Evolutionary conservation across 441 rosid genomes (phyloP), one percentile per base, ranked within the genome.

Genomic region (Arabidopsis lyrata): DNA sequence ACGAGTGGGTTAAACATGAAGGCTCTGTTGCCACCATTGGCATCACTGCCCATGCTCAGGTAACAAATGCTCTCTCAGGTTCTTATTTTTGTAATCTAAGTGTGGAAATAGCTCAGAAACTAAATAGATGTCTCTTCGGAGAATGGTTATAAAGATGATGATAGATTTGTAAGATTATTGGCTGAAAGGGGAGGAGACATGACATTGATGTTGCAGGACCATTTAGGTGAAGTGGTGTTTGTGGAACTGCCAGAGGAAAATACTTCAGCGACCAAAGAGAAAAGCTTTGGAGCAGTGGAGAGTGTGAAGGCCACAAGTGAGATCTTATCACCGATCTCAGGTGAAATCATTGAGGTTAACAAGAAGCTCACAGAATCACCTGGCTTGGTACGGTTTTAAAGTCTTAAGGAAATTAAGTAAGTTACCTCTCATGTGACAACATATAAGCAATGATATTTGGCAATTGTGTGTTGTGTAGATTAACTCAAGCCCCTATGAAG

Each of bases 261-360:
- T 4, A 72, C 10, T 14, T 38, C 89, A 54, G 96, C 86, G 36
- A 66, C 49, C 72, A 75, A 85, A 80, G 99, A 88, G 2, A 63
- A 80, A 50, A 78, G 88, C 80, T 95, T 95, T 77, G 98, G 97
- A 66, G 97, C 97, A 3, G 96, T 95, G 54, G 99, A 92, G 63
- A 92, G 98, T 86, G 99, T 95, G 42, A 92, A 95, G 79, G 98
- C 99, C 8, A 92, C 97, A 18, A 95, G 99, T 77, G 98, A 95
- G 80, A 67, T 92, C 49, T 80, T 86, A 68, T 89, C 92, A 45
- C 99, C 98, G 1, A 83, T 92, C 82, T 89, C 97, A 8, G 98
- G 98, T 62, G 91, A 91, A 75, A 52, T 95, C 72, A 78, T 92
- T 34, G 99, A 89, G 82, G 86, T 95, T 56, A 95, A 95, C 82